Evolutionary conservation across 768 basidiomycete species (phyloP).

Genomic region (Termitomyces sp.): DNA sequence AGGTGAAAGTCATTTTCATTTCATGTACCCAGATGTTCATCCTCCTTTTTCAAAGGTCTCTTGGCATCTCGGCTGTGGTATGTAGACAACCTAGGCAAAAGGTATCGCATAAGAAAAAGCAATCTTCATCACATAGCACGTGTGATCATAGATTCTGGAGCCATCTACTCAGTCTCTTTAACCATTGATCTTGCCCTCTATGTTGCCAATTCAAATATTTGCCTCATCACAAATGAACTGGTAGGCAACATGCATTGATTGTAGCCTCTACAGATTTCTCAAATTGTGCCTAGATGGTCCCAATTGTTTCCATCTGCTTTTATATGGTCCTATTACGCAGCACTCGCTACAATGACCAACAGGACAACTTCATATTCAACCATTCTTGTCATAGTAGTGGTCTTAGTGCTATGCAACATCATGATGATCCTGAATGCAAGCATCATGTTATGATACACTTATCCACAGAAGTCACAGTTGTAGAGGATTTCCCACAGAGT

Average conservation of each 20-base stretch:
- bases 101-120: not conserved
- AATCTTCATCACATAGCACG: not conserved
- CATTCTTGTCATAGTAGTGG: too few species aligned
- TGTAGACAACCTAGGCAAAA: not conserved
- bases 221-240: not conserved
- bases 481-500: too few species aligned
- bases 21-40: not conserved
- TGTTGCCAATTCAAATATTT: not conserved
- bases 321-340: slow-evolving; percentile 1
- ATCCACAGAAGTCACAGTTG: not conserved
- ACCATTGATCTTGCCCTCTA: not conserved
- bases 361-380: too few species aligned
- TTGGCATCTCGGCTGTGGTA: not conserved
- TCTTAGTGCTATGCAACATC: too few species aligned
- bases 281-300: not conserved
- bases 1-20: not conserved
- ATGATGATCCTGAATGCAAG: too few species aligned
- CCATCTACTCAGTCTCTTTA: not conserved
- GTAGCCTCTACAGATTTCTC: not conserved
- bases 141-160: not conserved
- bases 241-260: not conserved
- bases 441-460: too few species aligned
- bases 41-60: not conserved
- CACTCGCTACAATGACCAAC: not conserved
- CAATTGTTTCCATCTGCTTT: not conserved